Base-by-base conservation (phyloP, 2,329 filamentous ascomycete species). In the Emmonsia crescens region DNA sequence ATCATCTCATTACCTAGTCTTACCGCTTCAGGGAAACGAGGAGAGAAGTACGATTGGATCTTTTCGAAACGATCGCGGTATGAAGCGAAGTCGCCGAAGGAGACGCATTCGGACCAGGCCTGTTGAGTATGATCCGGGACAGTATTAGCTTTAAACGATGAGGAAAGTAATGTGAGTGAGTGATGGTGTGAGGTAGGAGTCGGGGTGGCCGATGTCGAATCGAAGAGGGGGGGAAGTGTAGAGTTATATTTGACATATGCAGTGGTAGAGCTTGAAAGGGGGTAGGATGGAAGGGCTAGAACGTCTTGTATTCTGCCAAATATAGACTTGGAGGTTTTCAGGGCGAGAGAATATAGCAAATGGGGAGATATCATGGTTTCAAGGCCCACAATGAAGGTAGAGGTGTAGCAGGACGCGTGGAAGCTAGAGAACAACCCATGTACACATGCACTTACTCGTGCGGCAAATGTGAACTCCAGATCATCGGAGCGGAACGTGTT, bases 1-100 rank as follows among this genome's bases (percentile, higher is more conserved):
- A 99, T 95, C 94, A 99, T 99, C 73, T 92, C 88, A 72, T 96
- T 96, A 2, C 94, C 94, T 44, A 99, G 79, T 68, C 87, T 85
- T 59, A 87, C 90, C 5, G 94, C 94, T 72, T 95, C 92, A 1
- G 85, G 84, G 71, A 99, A 96, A 38, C 93, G 80, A 1, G 91
- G 91, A 73, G 91, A 86, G 75, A 99, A 99, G 79, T 96, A 99
- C 66, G 80, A 80, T 75, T 96, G 92, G 59, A 95, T 96, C 67
- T 85, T 86, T 71, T 94, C 85, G 72, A 99, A 99, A 62, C 95
- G 85, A 79, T 95, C 89, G 67, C 88, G 83, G 82, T 96, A 99
- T 44, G 89, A 89, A 67, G 96, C 89, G 72, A 97, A 97, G 73
- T 96, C 89, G 2, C 93, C 90, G 64, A 96, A 85, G 31, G 84